Evolutionary conservation across 805 yeast species (phyloP).

Genomic region (Metschnikowia similis): DNA sequence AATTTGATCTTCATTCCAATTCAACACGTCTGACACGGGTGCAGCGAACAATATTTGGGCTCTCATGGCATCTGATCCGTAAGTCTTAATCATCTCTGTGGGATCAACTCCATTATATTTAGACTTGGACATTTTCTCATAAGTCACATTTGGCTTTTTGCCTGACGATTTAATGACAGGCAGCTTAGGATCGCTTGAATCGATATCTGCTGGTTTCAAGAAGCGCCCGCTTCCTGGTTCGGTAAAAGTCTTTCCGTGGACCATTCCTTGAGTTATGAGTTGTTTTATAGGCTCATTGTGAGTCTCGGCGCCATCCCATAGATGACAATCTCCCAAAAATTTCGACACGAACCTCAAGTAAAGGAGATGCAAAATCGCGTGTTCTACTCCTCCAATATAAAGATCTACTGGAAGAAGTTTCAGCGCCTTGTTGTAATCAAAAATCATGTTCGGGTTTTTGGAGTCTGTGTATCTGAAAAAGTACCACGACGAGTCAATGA

Average conservation of each 20-base stretch:
- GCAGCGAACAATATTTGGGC: constrained; percentile 93
- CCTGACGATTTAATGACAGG: constrained; percentile 52
- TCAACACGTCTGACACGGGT: constrained; percentile 73
- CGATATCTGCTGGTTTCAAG: constrained; percentile 74
- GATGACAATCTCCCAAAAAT: constrained; percentile 61
- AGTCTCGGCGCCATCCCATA: constrained; percentile 58
- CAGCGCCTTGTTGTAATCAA: constrained; percentile 47
- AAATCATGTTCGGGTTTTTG: constrained; percentile 52
- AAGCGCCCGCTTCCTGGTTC: constrained; percentile 73
- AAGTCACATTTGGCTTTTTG: constrained; percentile 49
- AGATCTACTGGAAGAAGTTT: constrained; percentile 76
- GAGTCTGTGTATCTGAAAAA: constrained; percentile 81
- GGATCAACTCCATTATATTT: constrained; percentile 96
- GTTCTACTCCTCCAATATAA: constrained; percentile 94
- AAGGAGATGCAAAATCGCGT: constrained; percentile 86
- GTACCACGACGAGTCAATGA: constrained; percentile 98
- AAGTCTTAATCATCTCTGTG: constrained; percentile 58
- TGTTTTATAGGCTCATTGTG: constrained; percentile 77
- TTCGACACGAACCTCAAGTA: constrained; percentile 85
- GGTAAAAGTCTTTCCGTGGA: constrained; percentile 79
- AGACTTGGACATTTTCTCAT: constrained; percentile 95
- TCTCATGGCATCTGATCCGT: constrained; percentile 92
- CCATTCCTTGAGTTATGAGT: constrained; percentile 96
- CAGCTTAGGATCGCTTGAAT: constrained; percentile 30
- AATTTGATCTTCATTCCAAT: constrained; percentile 89